Percentiles rank a stretch among this genome's conserved stretches.
Conservation (phyloP, 805 yeast genomes). For the Ogataea paraovalis region DNA sequence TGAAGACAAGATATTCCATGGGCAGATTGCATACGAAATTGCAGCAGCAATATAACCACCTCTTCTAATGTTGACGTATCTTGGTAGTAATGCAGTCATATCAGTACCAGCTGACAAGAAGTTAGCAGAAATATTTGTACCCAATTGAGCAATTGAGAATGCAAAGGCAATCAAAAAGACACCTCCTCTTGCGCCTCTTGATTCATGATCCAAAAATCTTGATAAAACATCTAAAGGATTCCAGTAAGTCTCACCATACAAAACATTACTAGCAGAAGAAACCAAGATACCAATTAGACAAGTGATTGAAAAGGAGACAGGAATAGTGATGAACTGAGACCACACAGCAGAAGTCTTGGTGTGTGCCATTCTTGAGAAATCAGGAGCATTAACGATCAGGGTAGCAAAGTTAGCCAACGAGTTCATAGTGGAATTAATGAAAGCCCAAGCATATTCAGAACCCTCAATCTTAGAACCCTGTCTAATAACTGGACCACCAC, state of each 20-base stretch:
- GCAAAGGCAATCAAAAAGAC: slow-evolving; percentile 70
- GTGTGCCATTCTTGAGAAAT: slow-evolving; percentile 78
- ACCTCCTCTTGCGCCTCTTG: slow-evolving; percentile 69
- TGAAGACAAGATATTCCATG: slow-evolving; percentile 74
- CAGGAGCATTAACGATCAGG: slow-evolving; percentile 84
- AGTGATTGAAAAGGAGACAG: slow-evolving; percentile 73
- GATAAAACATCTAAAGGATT: slow-evolving; percentile 75
- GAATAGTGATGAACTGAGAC: slow-evolving; percentile 65
- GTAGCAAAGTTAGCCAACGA: slow-evolving; percentile 84
- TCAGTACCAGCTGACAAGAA: slow-evolving; percentile 72
- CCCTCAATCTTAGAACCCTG: slow-evolving; percentile 53
- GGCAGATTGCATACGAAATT: slow-evolving; percentile 68
- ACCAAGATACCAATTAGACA: slow-evolving; percentile 82
- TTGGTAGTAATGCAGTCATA: slow-evolving; percentile 62
- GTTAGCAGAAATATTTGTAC: slow-evolving; percentile 73
- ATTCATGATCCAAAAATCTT: slow-evolving; percentile 51
- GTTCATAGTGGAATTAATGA: slow-evolving; percentile 73
- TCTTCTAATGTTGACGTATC: slow-evolving; percentile 67
- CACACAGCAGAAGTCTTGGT: slow-evolving; percentile 47
- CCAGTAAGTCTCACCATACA: slow-evolving; percentile 76
- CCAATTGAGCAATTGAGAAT: slow-evolving; percentile 72
- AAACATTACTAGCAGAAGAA: slow-evolving; percentile 66
- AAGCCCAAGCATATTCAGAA: slow-evolving; percentile 75
- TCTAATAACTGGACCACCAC: slow-evolving; percentile 69
- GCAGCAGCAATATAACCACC: slow-evolving; percentile 77